Base-by-base conservation (phyloP, 306 rosid genomes). In the Sphenostylis stenocarpa region DNA sequence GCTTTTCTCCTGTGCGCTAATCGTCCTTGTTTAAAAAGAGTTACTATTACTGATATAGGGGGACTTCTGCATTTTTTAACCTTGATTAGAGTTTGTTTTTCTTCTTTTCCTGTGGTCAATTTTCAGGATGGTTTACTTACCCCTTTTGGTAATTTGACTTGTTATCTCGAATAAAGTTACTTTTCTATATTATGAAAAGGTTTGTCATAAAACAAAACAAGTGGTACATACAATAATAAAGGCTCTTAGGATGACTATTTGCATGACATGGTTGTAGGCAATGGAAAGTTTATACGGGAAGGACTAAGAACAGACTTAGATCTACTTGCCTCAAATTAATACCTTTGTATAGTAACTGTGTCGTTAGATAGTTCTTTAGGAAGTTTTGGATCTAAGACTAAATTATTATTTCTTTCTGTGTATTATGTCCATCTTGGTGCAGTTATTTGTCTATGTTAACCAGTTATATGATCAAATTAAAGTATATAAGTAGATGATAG, bases 191-290 rank as follows among this genome's bases (percentile, higher is more conserved):
- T 33, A 49, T 29, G 41, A 13, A 81, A 48, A 8, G 64, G 12
- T 73, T 66, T 66, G 36, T 45, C 66, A 16, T 44, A 26, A 26
- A 26, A 26, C n/a, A 41, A 52, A 52, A 33, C 44, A 49, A 67
- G 55, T 11, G 16, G 60, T 17, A 47, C 51, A 67, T 12, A 80
- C 67, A 56, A 7, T 67, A 51, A 28, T 44, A 45, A 29, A 61
- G 23, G 64, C 63, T 62, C 52, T 64, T 48, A 41, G 74, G 81
- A 77, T 39, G 58, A 29, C 48, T 70, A 24, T 28, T 61, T 62
- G 45, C 45, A 12, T 77, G 74, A 39, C 23, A 60, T 57, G 77
- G 13, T 55, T 9, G 20, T 51, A 17, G 24, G 56, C 56, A 12
- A 19, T 17, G 13, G 24, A 51, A 51, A 7, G 21, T 48, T 7